Base-by-base conservation (phyloP, 495 filamentous ascomycete genomes). In the Rusavskia elegans region DNA sequence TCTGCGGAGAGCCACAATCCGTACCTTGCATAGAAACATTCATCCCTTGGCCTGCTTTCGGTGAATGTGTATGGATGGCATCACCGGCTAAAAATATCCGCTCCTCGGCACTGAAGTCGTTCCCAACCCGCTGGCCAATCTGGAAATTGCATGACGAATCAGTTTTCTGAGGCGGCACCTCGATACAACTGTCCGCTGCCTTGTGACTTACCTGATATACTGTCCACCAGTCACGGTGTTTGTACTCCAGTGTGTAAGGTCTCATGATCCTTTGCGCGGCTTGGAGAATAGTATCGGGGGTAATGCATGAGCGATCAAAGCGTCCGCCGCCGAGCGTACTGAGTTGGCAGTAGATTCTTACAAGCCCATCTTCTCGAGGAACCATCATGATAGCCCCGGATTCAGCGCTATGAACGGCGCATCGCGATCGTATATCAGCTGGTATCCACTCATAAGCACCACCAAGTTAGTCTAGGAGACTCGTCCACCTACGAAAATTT, bases 31-130 rank as follows among this genome's bases (percentile, higher is more conserved):
- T 78, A 13, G 66, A 70, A 1, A 81, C 77, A 57, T 89, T 87
- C 83, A 87, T 86, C 16, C 84, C 84, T 62, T 85, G 82, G 0
- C 82, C 83, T 2, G 80, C 81, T 66, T 85, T 84, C 6, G 83
- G 83, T 0, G 77, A 80, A 53, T 83, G 79, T 0, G 76, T 80
- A 54, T 82, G 80, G 0, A 78, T 70, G 5, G 78, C 76, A 61
- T 84, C 76, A 40, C 68, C 73, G 14, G 79, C 80, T 41, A 86
- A 70, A 55, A 86, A 85, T 5, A 84, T 73, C 0, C 82, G 70
- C 41, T 85, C 69, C 27, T 75, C 62, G 9, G 71, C 63, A 8
- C 72, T 76, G 55, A 87, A 88, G 4, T 73, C 65, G 19, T 78
- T 72, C 11, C 79, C 79, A 2, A 88, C 81, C 29, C 85, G 76